These are phyloP conservation scores for Lodderomyces theae DNA, from an alignment of 1,139 yeast species.

Conservation along the genomic window DNA sequence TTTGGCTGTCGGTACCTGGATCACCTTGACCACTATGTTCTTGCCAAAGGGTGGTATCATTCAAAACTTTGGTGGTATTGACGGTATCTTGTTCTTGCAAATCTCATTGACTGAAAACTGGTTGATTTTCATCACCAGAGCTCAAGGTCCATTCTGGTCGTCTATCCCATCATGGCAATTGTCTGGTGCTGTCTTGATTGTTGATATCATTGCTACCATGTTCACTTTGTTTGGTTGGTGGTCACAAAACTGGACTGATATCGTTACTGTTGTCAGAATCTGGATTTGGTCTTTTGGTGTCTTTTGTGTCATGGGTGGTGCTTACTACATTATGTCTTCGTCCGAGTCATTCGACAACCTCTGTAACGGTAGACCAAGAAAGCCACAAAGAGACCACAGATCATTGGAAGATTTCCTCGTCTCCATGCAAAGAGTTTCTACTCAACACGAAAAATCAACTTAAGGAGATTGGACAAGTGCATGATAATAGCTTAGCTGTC, in stretches of 20 bases:
- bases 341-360: conserved; percentile 87
- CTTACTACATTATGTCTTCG: conserved; percentile 87
- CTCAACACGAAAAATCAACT: conserved; percentile 85
- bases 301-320: conserved; percentile 95
- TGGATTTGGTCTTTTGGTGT: conserved; percentile 96
- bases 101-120: conserved; percentile 92
- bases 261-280: conserved; percentile 88
- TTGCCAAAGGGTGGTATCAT: conserved; percentile 73
- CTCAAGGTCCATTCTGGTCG: conserved; percentile 95
- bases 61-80: conserved; percentile 91
- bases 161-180: conserved; percentile 93
- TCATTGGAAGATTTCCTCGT: conserved; percentile 92
- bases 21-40: conserved; percentile 88
- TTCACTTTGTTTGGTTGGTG: conserved; percentile 96
- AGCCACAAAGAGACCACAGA: conserved; percentile 68
- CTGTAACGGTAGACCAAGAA: conserved; percentile 85
- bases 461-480: conserved; percentile 17
- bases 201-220: conserved; percentile 86
- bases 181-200: conserved; percentile 86
- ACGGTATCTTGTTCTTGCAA: conserved; percentile 89
- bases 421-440: conserved; percentile 97
- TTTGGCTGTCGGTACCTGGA: conserved; percentile 89
- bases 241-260: conserved; percentile 97
- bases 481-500: too few relatives aligned
- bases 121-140: conserved; percentile 94